Evolutionary conservation across 2,329 filamentous ascomycete species (phyloP).

Genomic region (Chlorencoelia australis): DNA sequence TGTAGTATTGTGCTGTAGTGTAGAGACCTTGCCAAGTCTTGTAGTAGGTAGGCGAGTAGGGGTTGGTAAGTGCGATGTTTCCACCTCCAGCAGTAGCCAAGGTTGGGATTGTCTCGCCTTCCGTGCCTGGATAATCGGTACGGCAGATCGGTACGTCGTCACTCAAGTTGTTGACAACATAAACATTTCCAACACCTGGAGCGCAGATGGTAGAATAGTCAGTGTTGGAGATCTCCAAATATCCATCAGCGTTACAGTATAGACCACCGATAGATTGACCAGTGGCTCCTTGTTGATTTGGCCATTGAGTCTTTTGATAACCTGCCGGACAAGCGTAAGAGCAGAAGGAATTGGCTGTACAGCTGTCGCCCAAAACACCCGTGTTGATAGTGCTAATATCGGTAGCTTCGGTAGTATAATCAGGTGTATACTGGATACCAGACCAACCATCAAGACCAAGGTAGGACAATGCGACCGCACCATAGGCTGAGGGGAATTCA

Average conservation of each 20-base stretch:
- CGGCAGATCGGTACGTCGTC: constrained; percentile 69
- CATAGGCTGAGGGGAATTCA: constrained; percentile 70
- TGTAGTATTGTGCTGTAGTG: constrained; percentile 93
- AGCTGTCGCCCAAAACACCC: constrained; percentile 49
- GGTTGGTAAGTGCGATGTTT: constrained; percentile 60
- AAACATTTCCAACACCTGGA: constrained; percentile 54
- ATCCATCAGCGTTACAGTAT: constrained; percentile 62
- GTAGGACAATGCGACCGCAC: constrained; percentile 61
- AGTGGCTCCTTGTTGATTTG: constrained; percentile 62
- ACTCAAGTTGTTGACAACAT: constrained; percentile 64
- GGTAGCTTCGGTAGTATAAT: constrained; percentile 36
- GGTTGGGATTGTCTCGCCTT: constrained; percentile 76
- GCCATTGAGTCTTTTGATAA: constrained; percentile 91
- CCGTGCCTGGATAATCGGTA: constrained; percentile 91
- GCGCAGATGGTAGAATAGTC: constrained; percentile 64
- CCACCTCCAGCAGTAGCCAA: constrained; percentile 49
- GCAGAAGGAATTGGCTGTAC: constrained; percentile 61
- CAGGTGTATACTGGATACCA: constrained; percentile 59
- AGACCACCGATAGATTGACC: constrained; percentile 84
- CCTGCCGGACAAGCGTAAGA: constrained; percentile 89
- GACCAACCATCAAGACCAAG: constrained; percentile 65
- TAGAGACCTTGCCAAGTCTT: constrained; percentile 65
- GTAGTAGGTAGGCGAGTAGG: constrained; percentile 53
- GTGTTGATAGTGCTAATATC: constrained; percentile 58
- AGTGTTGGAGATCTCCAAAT: constrained; percentile 67